Evolutionary conservation across 2,329 filamentous ascomycete genomes (phyloP).

Genomic region (Scytalidium sp.): DNA sequence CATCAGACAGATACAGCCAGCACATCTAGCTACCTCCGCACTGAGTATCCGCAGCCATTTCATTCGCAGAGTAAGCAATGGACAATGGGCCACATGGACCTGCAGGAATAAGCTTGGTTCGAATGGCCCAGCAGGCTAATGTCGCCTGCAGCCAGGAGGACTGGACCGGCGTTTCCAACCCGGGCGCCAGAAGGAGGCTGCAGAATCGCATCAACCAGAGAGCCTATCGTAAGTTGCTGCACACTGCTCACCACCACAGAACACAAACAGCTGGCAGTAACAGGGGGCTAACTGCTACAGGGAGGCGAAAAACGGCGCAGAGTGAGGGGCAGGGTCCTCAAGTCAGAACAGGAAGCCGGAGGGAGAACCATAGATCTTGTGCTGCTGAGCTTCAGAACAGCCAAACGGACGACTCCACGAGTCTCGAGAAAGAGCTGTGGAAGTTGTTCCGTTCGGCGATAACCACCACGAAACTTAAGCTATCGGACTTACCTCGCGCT

Average conservation of each 20-base stretch:
- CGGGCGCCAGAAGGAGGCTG: constrained; percentile 26
- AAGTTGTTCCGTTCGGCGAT: neutral
- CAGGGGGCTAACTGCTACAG: neutral
- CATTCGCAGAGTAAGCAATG: no score
- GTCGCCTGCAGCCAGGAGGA: constrained; percentile 21
- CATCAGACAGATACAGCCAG: no score
- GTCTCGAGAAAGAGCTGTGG: neutral
- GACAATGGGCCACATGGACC: no score
- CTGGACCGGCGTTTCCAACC: constrained; percentile 29
- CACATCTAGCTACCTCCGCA: no score
- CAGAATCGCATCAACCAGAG: constrained; percentile 32
- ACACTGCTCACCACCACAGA: no score
- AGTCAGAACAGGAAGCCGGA: no score
- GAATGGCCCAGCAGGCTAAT: constrained; percentile 5
- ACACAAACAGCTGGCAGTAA: neutral
- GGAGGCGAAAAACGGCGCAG: neutral
- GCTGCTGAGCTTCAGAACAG: no score
- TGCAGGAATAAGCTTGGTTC: neutral
- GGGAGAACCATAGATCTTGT: no score
- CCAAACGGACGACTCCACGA: neutral
- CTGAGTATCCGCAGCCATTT: no score
- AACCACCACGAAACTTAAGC: neutral
- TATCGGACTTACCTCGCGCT: neutral
- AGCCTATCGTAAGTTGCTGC: constrained; percentile 26
- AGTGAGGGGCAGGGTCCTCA: neutral